phyloP scores from a whole-genome alignment of 1,139 yeast species.

The Saccharomyces hybrid region DNA sequence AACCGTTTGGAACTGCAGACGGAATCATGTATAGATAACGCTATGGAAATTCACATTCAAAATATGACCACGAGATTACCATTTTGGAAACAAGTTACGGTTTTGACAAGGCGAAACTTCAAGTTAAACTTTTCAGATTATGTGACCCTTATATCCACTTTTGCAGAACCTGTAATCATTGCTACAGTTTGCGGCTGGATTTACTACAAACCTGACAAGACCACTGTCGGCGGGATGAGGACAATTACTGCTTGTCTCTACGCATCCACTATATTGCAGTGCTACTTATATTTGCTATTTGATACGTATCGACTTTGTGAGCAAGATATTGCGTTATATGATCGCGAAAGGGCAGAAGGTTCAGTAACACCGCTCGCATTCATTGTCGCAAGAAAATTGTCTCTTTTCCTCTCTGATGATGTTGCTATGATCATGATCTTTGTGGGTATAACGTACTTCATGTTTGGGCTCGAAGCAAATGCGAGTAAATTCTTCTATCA shows the following conservation, averaged over 20 bases:
- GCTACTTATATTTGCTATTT: constrained; percentile 59
- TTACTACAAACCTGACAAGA: constrained; percentile 54
- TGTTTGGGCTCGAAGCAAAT: constrained; percentile 61
- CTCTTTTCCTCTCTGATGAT: constrained; percentile 64
- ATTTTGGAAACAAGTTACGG: constrained; percentile 44
- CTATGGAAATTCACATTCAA: constrained; percentile 12
- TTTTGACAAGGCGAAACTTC: constrained; percentile 50
- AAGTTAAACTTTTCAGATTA: constrained; percentile 53
- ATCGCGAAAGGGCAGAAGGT: constrained; percentile 69
- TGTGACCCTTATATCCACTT: constrained; percentile 45
- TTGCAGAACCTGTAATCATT: constrained; percentile 48
- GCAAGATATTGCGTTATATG: constrained; percentile 59
- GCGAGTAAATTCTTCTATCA: constrained; percentile 51
- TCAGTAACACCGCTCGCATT: constrained; percentile 51
- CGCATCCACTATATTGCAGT: constrained; percentile 56
- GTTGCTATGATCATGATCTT: constrained; percentile 52
- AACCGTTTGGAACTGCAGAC: constrained; percentile 6
- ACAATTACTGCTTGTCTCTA: constrained; percentile 58
- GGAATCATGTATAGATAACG: background rate
- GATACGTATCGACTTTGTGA: constrained; percentile 69
- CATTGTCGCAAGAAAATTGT: constrained; percentile 56
- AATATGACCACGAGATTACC: constrained; percentile 30
- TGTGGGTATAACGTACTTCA: constrained; percentile 58
- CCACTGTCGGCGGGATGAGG: constrained; percentile 56
- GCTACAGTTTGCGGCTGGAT: constrained; percentile 70